Conservation (phyloP, 306 rosid genomes). For the Vachellia collinsii region DNA sequence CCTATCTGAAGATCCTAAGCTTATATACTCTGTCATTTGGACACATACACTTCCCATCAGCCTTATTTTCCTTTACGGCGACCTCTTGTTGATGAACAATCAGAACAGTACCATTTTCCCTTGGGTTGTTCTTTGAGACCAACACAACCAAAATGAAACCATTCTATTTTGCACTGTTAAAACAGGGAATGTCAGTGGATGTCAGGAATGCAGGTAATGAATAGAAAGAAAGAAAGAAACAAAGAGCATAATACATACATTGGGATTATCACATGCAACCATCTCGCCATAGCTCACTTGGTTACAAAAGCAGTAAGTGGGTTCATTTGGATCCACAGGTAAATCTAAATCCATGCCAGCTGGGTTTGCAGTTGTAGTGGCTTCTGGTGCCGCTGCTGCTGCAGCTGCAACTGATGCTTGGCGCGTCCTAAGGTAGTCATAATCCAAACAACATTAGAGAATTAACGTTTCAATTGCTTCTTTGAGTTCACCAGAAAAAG, state of each 20-base stretch:
- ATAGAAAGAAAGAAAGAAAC: background rate
- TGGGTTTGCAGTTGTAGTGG: conserved; percentile 43
- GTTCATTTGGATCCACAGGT: conserved; percentile 60
- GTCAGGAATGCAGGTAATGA: conserved; percentile 12
- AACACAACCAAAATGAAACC: conserved; percentile 63
- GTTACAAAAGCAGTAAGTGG: conserved; percentile 60
- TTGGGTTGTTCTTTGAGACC: conserved; percentile 59
- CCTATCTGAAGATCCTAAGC: conserved; percentile 23
- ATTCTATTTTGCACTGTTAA: conserved; percentile 60
- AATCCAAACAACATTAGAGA: conserved; percentile 27
- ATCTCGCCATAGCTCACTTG: conserved; percentile 62
- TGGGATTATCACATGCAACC: conserved; percentile 59
- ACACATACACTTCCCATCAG: conserved; percentile 13
- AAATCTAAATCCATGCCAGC: conserved; percentile 56
- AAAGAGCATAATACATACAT: conserved; percentile 39
- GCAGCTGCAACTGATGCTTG: conserved; percentile 43
- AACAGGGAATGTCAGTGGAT: conserved; percentile 28
- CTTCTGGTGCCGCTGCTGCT: conserved; percentile 38
- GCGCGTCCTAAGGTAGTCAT: conserved; percentile 44
- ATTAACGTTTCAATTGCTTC: conserved; percentile 19
- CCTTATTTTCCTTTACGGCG: conserved; percentile 57
- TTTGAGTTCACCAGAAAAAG: background rate
- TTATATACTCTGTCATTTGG: conserved; percentile 25
- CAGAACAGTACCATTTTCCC: conserved; percentile 61
- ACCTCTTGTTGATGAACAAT: conserved; percentile 50